phyloP scores from a whole-genome alignment of 2,329 filamentous ascomycete species.

The Catunica adiposa region DNA sequence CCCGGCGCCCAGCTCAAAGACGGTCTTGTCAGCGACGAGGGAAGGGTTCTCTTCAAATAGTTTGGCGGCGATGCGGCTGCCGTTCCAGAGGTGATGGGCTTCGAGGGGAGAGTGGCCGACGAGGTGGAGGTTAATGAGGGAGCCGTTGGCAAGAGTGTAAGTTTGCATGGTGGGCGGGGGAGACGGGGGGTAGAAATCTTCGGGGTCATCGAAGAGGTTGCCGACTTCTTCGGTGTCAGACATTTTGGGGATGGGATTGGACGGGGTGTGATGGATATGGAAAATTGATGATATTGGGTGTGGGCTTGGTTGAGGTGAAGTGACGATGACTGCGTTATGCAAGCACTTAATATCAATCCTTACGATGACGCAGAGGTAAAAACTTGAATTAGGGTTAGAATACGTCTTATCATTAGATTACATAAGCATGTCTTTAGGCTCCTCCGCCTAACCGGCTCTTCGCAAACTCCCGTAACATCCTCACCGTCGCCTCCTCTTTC shows the following conservation, averaged over 20 bases:
- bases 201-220: slow-evolving; percentile 63
- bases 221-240: slow-evolving; percentile 24
- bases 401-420: neutral
- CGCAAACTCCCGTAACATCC: slow-evolving; percentile 63
- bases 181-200: slow-evolving; percentile 62
- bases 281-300: neutral
- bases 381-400: too few species aligned
- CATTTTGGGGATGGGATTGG: slow-evolving; percentile 16
- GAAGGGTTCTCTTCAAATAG: slow-evolving; percentile 58
- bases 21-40: slow-evolving; percentile 48
- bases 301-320: neutral
- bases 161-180: slow-evolving; percentile 57
- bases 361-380: too few species aligned
- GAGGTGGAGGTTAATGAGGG: slow-evolving; percentile 53
- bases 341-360: too few species aligned
- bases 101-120: slow-evolving; percentile 80
- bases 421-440: neutral
- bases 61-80: slow-evolving; percentile 57
- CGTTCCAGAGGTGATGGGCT: slow-evolving; percentile 87
- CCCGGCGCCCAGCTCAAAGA: slow-evolving; percentile 80
- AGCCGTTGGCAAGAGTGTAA: slow-evolving; percentile 51
- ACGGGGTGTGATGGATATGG: neutral
- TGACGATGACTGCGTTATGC: neutral
- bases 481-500: slow-evolving; percentile 74
- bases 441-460: slow-evolving; percentile 40